Evolutionary conservation across 1,284 basidiomycete genomes (phyloP).

Genomic region (Papiliotrema laurentii): DNA sequence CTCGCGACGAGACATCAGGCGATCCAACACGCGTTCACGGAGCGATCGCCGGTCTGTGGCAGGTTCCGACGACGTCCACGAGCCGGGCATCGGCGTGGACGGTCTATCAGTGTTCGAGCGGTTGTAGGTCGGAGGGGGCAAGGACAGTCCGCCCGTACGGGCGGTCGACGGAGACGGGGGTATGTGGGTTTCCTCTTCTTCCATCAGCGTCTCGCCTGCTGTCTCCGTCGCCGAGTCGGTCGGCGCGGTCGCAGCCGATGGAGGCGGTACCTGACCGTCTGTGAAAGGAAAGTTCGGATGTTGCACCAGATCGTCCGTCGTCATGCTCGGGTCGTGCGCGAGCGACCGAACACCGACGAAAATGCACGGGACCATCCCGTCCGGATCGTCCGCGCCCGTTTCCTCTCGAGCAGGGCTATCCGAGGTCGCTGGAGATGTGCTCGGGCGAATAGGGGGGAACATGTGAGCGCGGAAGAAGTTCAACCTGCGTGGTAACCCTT

Average conservation of each 20-base stretch:
- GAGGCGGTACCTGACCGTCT: conserved; percentile 28
- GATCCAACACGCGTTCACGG: conserved; percentile 25
- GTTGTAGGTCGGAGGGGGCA: not conserved
- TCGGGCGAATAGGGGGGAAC: conserved; percentile 40
- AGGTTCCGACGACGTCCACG: not conserved
- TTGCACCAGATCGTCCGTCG: conserved; percentile 35
- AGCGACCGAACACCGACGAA: conserved; percentile 45
- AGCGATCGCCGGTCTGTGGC: conserved; percentile 15
- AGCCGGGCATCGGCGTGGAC: not conserved
- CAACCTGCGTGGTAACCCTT: conserved; percentile 34
- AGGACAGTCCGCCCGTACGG: not conserved
- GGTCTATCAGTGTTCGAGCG: not conserved
- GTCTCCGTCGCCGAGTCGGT: not conserved
- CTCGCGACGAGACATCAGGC: too few relatives aligned
- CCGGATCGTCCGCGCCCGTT: conserved; percentile 11
- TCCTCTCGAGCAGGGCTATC: not conserved
- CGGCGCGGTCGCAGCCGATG: not conserved
- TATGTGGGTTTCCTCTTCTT: not conserved
- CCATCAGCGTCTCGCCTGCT: not conserved
- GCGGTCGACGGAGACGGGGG: not conserved
- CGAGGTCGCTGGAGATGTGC: too few relatives aligned
- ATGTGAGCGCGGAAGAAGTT: conserved; percentile 49
- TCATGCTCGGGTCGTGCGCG: conserved; percentile 30
- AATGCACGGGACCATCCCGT: conserved; percentile 41
- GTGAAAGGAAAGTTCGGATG: conserved; percentile 40